Evolutionary conservation across 2,329 filamentous ascomycete genomes (phyloP).

Genomic region (Fusarium tupiense): DNA sequence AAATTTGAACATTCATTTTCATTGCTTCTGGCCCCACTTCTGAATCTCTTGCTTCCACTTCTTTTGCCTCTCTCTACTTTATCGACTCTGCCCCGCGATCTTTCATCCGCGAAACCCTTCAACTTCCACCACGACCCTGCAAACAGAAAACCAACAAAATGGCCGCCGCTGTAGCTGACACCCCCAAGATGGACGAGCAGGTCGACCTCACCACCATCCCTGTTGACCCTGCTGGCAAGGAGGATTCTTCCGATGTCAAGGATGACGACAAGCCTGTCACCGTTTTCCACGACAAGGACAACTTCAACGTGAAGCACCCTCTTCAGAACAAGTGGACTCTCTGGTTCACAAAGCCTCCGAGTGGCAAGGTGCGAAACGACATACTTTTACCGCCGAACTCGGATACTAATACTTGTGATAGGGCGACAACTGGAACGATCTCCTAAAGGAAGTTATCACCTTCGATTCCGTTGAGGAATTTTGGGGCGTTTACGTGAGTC

Average conservation of each 20-base stretch:
- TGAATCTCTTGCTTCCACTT: constrained; percentile 34
- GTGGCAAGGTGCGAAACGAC: constrained; percentile 77
- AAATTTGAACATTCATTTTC: constrained; percentile 29
- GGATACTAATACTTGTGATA: constrained; percentile 50
- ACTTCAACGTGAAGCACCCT: constrained; percentile 99
- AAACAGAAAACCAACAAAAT: constrained; percentile 43
- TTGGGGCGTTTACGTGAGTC: constrained; percentile 96
- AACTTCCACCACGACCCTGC: constrained; percentile 11
- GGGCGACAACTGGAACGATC: constrained; percentile 98
- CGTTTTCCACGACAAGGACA: constrained; percentile 97
- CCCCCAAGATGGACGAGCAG: constrained; percentile 59
- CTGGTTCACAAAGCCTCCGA: constrained; percentile 99
- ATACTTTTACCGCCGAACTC: neutral
- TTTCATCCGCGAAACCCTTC: constrained; percentile 25
- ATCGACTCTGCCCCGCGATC: constrained; percentile 46
- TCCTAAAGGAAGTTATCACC: constrained; percentile 97
- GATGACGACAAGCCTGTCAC: constrained; percentile 76
- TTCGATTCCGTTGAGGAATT: constrained; percentile 99
- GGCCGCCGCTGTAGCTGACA: constrained; percentile 49
- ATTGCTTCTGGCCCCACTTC: constrained; percentile 30
- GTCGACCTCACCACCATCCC: constrained; percentile 76
- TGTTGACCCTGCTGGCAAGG: constrained; percentile 70
- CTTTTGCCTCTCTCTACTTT: constrained; percentile 29
- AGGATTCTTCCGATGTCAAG: constrained; percentile 60
- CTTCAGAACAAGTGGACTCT: constrained; percentile 98